A percentile compares a stretch with the other conserved stretches of the same genome.
phyloP scores from a whole-genome alignment of 768 basidiomycete species.

The Naganishia vaughanmartiniae region DNA sequence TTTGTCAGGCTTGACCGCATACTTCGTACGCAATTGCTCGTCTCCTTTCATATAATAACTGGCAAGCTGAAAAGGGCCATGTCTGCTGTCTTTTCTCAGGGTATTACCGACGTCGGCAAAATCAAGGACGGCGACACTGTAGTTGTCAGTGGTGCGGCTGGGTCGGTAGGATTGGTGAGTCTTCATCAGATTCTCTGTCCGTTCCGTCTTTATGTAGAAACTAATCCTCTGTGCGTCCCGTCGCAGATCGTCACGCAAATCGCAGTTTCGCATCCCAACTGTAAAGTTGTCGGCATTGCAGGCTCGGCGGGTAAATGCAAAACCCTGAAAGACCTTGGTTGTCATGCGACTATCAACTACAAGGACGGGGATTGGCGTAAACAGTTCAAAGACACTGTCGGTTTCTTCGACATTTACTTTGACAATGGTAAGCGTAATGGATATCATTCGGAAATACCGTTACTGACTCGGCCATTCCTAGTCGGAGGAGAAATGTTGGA shows the following conservation, averaged over 20 bases:
- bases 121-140: constrained; percentile 80
- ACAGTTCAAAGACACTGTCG: constrained; percentile 69
- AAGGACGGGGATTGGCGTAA: constrained; percentile 69
- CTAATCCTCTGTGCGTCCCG: not conserved
- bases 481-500: constrained; percentile 79
- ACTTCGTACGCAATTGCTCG: constrained; percentile 63
- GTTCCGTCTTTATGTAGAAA: not conserved
- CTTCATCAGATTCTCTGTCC: not conserved
- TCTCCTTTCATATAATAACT: not conserved
- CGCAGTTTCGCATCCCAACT: constrained; percentile 48
- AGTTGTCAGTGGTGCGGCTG: constrained; percentile 85
- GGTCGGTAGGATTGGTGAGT: constrained; percentile 54
- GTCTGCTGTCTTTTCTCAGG: constrained; percentile 55
- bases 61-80: constrained; percentile 20
- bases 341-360: constrained; percentile 81
- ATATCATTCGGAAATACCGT: not conserved
- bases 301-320: constrained; percentile 78
- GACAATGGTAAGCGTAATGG: constrained; percentile 43
- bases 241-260: constrained; percentile 48
- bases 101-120: constrained; percentile 73
- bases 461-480: constrained; percentile 16
- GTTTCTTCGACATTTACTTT: constrained; percentile 53
- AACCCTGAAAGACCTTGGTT: constrained; percentile 80
- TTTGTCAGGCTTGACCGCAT: constrained; percentile 73
- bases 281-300: constrained; percentile 80